Percentiles rank a stretch among this genome's conserved stretches.
phyloP scores from a whole-genome alignment of 306 rosid genomes.

The Quercus rubra region DNA sequence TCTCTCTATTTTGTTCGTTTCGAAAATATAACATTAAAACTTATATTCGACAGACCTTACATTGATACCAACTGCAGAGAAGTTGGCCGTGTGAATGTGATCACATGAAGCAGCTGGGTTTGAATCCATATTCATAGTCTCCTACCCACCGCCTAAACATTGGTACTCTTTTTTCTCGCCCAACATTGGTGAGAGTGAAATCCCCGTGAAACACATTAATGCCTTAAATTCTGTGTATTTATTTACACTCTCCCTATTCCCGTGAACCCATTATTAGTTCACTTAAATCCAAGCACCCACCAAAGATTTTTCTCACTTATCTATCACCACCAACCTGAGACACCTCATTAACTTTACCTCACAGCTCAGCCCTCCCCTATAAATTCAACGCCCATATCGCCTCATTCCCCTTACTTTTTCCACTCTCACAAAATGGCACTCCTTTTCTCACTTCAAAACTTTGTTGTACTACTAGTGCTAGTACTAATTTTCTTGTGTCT shows the following conservation, averaged over 20 bases:
- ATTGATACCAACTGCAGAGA: no score
- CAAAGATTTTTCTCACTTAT: background rate
- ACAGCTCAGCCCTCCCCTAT: background rate
- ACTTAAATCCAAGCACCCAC: constrained; percentile 41
- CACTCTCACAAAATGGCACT: constrained; percentile 36
- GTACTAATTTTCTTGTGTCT: constrained; percentile 1
- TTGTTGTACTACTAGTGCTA: background rate
- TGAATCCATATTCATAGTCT: background rate
- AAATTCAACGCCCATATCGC: background rate
- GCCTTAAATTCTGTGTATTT: constrained; percentile 30
- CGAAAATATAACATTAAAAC: no score
- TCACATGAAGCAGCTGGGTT: no score
- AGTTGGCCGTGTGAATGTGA: no score
- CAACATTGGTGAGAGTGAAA: background rate
- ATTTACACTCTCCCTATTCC: constrained; percentile 32
- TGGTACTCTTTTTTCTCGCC: background rate
- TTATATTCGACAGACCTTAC: no score
- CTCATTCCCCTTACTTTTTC: background rate
- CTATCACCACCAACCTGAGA: constrained; percentile 14
- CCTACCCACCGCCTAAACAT: background rate
- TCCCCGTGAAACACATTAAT: constrained; percentile 74
- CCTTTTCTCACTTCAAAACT: constrained; percentile 2
- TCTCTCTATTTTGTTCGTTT: no score
- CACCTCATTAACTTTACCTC: constrained; percentile 16
- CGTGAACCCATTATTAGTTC: constrained; percentile 50